phyloP scores from a whole-genome alignment of 2,329 filamentous ascomycete genomes.

The Aspergillus spinulosporus region DNA sequence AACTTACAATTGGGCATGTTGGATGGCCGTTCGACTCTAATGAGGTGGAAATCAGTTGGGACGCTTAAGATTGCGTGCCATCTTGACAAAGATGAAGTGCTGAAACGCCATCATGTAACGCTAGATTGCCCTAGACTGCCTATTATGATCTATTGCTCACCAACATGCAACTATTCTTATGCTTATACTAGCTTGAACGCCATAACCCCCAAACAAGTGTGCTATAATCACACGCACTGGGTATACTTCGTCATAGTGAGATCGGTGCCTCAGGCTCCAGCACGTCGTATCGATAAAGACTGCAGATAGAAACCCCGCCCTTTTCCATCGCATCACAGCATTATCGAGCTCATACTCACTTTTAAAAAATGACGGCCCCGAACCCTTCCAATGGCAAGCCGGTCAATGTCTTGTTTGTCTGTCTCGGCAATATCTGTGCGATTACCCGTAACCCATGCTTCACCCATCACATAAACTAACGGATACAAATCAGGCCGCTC shows the following conservation, averaged over 20 bases:
- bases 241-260: too few species aligned
- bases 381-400: slow-evolving; percentile 19
- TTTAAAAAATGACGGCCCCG: slow-evolving; percentile 25
- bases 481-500: slow-evolving; percentile 58
- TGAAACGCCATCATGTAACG: too few species aligned
- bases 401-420: slow-evolving; percentile 86
- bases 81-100: neutral
- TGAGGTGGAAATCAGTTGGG: neutral
- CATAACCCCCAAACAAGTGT: too few species aligned
- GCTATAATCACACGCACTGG: too few species aligned
- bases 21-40: slow-evolving; percentile 2
- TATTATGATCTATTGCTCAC: too few species aligned
- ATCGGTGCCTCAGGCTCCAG: neutral
- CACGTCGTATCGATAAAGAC: slow-evolving; percentile 3
- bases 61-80: neutral
- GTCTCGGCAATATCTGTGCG: slow-evolving; percentile 90
- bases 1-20: neutral
- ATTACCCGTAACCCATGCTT: slow-evolving; percentile 9
- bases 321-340: neutral
- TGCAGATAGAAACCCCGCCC: slow-evolving; percentile 5
- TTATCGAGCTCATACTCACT: neutral
- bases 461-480: slow-evolving; percentile 7
- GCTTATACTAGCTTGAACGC: too few species aligned
- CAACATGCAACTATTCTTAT: too few species aligned
- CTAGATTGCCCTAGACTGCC: neutral